A percentile compares a stretch with the other conserved stretches of the same genome.
phyloP scores from a whole-genome alignment of 1,284 basidiomycete species.

The Rhodotorula sp. region DNA sequence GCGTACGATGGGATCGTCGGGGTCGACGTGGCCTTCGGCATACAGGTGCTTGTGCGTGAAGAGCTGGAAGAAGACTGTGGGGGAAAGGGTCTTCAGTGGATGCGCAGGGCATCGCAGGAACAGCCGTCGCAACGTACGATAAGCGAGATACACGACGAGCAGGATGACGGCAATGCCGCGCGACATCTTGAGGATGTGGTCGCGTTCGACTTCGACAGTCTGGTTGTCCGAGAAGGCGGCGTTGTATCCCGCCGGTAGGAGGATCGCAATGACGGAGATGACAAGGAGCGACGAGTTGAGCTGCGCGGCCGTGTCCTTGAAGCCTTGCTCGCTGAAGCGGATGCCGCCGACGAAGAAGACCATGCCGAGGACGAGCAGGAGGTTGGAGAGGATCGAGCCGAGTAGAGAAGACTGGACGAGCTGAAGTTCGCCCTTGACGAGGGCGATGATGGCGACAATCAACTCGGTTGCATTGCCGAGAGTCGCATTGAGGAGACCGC shows the following conservation, averaged over 20 bases:
- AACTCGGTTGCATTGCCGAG: slow-evolving; percentile 59
- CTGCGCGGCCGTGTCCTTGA: slow-evolving; percentile 49
- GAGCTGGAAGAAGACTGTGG: slow-evolving; percentile 70
- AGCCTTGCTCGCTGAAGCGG: slow-evolving; percentile 64
- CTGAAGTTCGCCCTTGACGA: slow-evolving; percentile 47
- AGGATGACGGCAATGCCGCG: slow-evolving; percentile 79
- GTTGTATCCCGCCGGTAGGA: slow-evolving; percentile 54
- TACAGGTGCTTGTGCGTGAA: slow-evolving; percentile 78
- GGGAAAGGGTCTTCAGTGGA: slow-evolving; percentile 58
- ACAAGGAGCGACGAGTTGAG: slow-evolving; percentile 55
- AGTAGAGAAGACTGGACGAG: slow-evolving; percentile 56
- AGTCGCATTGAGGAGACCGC: slow-evolving; percentile 70
- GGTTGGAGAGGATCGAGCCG: slow-evolving; percentile 73
- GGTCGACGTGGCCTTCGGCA: slow-evolving; percentile 54
- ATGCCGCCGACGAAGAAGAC: slow-evolving; percentile 66
- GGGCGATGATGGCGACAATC: slow-evolving; percentile 59
- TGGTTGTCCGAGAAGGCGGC: slow-evolving; percentile 50
- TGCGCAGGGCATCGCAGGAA: too few relatives aligned
- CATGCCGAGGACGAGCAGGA: slow-evolving; percentile 53
- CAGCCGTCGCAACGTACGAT: slow-evolving; percentile 2
- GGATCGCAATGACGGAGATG: slow-evolving; percentile 53
- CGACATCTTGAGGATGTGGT: slow-evolving; percentile 67
- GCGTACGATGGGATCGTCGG: slow-evolving; percentile 45
- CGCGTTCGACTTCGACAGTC: slow-evolving; percentile 50
- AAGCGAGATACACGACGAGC: slow-evolving; percentile 56